Percentiles rank a stretch among this genome's conserved stretches.
These are phyloP conservation scores for Rhodocollybia butyracea DNA, from an alignment of 768 basidiomycete species.

Conservation along the genomic window DNA sequence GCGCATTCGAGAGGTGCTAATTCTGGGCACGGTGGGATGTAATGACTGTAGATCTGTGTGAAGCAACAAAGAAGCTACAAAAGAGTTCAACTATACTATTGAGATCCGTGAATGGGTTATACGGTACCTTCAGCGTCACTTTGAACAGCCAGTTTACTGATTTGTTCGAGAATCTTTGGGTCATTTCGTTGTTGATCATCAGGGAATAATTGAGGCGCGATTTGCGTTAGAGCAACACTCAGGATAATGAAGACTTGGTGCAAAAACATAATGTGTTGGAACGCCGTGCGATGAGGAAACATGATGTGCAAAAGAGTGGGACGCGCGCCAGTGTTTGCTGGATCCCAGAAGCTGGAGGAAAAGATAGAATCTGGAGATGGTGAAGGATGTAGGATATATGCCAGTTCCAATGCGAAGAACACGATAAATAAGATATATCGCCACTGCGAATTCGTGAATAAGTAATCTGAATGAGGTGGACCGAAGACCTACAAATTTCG, in stretches of 20 bases:
- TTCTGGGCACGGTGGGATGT: slow-evolving; percentile 31
- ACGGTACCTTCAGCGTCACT: slow-evolving; percentile 55
- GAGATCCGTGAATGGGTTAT: not conserved
- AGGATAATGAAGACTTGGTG: slow-evolving; percentile 76
- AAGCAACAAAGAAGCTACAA: slow-evolving; percentile 46
- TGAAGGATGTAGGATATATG: slow-evolving; percentile 60
- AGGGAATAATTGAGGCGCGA: slow-evolving; percentile 67
- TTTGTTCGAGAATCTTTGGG: slow-evolving; percentile 40
- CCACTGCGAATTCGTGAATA: slow-evolving; percentile 50
- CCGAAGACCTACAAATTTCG: slow-evolving; percentile 57
- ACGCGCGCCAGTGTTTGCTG: slow-evolving; percentile 15
- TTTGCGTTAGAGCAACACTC: slow-evolving; percentile 67
- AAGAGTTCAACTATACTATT: not conserved
- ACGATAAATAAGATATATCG: slow-evolving; percentile 70
- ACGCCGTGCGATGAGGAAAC: slow-evolving; percentile 66
- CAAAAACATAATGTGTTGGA: slow-evolving; percentile 75
- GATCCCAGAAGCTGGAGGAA: slow-evolving; percentile 12
- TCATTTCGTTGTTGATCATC: slow-evolving; percentile 29
- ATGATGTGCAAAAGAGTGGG: slow-evolving; percentile 32
- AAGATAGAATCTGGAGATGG: slow-evolving; percentile 26
- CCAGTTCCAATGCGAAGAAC: slow-evolving; percentile 59
- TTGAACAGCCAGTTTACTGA: slow-evolving; percentile 37
- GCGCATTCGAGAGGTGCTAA: slow-evolving; percentile 35
- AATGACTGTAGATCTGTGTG: slow-evolving; percentile 54
- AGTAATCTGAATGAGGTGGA: not conserved